These are phyloP conservation scores for Colletotrichum brevisporum DNA, from an alignment of 2,329 filamentous ascomycete species.

Conservation along the genomic window DNA sequence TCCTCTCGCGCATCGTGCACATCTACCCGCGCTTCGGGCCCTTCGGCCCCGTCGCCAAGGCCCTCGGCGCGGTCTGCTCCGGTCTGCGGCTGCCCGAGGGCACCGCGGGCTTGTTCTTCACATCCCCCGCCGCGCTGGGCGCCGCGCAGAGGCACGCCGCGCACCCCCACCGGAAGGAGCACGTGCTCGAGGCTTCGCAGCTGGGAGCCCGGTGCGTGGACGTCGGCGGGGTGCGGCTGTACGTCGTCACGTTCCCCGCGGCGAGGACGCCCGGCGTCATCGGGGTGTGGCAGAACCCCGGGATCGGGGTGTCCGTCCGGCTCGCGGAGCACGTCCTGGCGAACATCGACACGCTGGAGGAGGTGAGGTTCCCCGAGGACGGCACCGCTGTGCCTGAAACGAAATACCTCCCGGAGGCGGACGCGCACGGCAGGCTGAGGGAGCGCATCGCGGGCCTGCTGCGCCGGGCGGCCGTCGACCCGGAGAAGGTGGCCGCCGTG, in stretches of 20 bases:
- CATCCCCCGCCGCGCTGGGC: constrained; percentile 46
- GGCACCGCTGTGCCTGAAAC: constrained; percentile 55
- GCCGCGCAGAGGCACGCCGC: constrained; percentile 49
- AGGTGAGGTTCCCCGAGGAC: constrained; percentile 48
- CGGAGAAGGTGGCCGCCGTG: constrained; percentile 44
- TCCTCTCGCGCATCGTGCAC: constrained; percentile 54
- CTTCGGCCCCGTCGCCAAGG: constrained; percentile 52
- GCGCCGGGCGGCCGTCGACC: constrained; percentile 55
- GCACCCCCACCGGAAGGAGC: constrained; percentile 52
- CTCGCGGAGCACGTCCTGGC: constrained; percentile 60
- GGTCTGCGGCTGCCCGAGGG: constrained; percentile 46
- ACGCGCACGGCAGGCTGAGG: constrained; percentile 55
- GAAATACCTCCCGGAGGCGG: constrained; percentile 53
- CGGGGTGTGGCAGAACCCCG: constrained; percentile 62
- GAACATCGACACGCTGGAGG: constrained; percentile 50
- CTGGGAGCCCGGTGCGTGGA: constrained; percentile 58
- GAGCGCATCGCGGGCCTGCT: constrained; percentile 58
- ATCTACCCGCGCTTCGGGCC: constrained; percentile 64
- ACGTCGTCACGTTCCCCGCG: constrained; percentile 57
- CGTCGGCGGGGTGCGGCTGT: constrained; percentile 58
- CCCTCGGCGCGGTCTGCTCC: constrained; percentile 54
- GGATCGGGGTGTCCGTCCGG: constrained; percentile 62
- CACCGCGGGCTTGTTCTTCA: constrained; percentile 47
- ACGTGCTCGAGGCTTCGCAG: constrained; percentile 51
- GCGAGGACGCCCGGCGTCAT: constrained; percentile 53